Percentiles rank a stretch among this genome's conserved stretches.
phyloP scores from a whole-genome alignment of 345 rosid species.

The Euphorbia peplus region DNA sequence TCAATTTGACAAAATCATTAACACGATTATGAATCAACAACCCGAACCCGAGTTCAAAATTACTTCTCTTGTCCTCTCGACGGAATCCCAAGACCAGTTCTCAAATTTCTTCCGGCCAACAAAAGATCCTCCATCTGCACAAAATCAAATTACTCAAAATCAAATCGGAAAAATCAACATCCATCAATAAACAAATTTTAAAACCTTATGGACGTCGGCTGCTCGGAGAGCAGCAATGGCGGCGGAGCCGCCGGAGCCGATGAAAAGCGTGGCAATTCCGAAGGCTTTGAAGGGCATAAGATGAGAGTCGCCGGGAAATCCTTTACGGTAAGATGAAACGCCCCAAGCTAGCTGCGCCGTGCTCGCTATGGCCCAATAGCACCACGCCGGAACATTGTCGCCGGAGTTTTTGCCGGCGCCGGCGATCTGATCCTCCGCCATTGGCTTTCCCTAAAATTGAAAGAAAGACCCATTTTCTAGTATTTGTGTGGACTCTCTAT shows the following conservation, averaged over 20 bases:
- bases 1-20: too few relatives aligned
- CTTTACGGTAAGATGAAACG: constrained; percentile 40
- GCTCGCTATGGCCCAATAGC: constrained; percentile 47
- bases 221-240: constrained; percentile 47
- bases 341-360: constrained; percentile 45
- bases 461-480: not conserved
- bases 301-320: constrained; percentile 50
- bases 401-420: constrained; percentile 11
- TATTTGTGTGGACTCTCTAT: not conserved
- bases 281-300: constrained; percentile 62
- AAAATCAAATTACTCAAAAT: too few relatives aligned
- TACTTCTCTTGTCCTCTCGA: constrained; percentile 23
- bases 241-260: constrained; percentile 49
- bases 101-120: constrained; percentile 40
- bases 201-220: constrained; percentile 53
- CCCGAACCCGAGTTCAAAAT: too few relatives aligned
- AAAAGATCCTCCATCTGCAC: constrained; percentile 54
- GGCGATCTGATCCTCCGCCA: constrained; percentile 12
- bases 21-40: too few relatives aligned
- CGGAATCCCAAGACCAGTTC: constrained; percentile 40
- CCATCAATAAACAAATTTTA: not conserved
- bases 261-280: constrained; percentile 57
- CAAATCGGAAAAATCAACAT: not conserved
- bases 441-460: constrained; percentile 1
- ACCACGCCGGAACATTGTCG: constrained; percentile 17